phyloP scores from a whole-genome alignment of 306 rosid species.

The Crataegus laevigata region DNA sequence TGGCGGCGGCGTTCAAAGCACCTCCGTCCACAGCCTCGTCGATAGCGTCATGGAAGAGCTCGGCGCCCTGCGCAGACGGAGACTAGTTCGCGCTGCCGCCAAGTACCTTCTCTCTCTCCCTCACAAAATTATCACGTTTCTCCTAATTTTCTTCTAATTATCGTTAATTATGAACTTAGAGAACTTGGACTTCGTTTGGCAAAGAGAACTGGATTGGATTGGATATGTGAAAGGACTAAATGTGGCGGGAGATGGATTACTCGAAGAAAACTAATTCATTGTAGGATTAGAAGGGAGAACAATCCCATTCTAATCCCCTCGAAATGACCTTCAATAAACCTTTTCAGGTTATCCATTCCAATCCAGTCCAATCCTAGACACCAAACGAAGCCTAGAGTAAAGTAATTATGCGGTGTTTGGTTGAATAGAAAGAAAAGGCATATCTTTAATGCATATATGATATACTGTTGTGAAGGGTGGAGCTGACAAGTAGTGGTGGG shows the following conservation, averaged over 20 bases:
- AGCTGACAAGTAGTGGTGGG: conserved; percentile 46
- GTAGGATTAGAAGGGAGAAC: not conserved
- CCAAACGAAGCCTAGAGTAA: not conserved
- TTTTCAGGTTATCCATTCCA: not conserved
- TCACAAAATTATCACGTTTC: not conserved
- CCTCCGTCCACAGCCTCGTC: conserved; percentile 50
- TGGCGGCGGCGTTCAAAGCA: conserved; percentile 33
- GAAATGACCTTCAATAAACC: not conserved
- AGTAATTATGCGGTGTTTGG: not conserved
- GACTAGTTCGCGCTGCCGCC: conserved; percentile 41
- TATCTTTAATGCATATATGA: not conserved
- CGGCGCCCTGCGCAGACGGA: conserved; percentile 30
- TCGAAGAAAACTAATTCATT: not conserved
- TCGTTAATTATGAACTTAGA: not conserved
- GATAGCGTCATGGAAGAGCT: conserved; percentile 67
- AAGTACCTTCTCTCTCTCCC: conserved; percentile 27
- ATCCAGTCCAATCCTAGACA: not conserved
- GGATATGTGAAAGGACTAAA: not conserved
- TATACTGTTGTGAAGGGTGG: conserved; percentile 30
- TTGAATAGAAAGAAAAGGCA: not conserved
- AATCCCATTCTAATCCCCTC: not conserved
- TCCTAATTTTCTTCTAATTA: not conserved
- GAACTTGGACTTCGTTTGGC: not conserved
- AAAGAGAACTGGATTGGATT: not conserved
- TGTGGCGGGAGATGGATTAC: not conserved